Evolutionary conservation across 495 filamentous ascomycete genomes (phyloP).

Genomic region (Penicillium soppii): DNA sequence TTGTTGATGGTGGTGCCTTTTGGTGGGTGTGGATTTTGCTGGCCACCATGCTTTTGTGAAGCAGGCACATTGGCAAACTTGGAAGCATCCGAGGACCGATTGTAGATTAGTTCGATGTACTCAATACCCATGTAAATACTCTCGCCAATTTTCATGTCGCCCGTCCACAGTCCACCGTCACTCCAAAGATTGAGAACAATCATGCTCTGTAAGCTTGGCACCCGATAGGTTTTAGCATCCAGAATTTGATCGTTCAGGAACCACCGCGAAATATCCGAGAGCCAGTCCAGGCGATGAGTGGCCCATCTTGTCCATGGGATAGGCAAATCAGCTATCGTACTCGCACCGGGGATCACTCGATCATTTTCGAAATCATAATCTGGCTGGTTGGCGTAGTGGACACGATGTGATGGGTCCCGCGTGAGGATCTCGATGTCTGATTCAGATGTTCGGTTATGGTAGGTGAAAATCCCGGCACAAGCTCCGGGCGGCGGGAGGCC

Average conservation of each 20-base stretch:
- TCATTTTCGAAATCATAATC: constrained; percentile 42
- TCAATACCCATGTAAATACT: constrained; percentile 68
- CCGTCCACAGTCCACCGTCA: constrained; percentile 71
- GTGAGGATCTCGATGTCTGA: constrained; percentile 78
- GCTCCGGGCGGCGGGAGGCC: constrained; percentile 42
- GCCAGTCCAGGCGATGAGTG: constrained; percentile 74
- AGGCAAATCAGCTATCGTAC: constrained; percentile 31
- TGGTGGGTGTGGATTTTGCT: not conserved
- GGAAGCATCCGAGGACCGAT: constrained; percentile 33
- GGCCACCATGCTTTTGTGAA: constrained; percentile 15
- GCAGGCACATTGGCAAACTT: not conserved
- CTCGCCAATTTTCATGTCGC: constrained; percentile 61
- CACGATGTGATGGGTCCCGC: constrained; percentile 48
- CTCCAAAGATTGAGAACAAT: constrained; percentile 75
- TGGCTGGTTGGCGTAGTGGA: constrained; percentile 78
- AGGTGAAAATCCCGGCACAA: constrained; percentile 72
- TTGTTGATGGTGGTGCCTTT: not conserved
- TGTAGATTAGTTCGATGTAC: constrained; percentile 74
- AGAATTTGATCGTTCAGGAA: constrained; percentile 60
- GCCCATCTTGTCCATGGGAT: constrained; percentile 64
- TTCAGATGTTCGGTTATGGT: constrained; percentile 61
- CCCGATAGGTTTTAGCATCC: constrained; percentile 59
- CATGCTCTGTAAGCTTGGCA: constrained; percentile 57
- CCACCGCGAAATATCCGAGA: constrained; percentile 59
- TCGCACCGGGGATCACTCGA: constrained; percentile 35